Evolutionary conservation across 2,329 filamentous ascomycete species (phyloP), one percentile per base, ranked within the genome.

Genomic region (Fusarium sp.): DNA sequence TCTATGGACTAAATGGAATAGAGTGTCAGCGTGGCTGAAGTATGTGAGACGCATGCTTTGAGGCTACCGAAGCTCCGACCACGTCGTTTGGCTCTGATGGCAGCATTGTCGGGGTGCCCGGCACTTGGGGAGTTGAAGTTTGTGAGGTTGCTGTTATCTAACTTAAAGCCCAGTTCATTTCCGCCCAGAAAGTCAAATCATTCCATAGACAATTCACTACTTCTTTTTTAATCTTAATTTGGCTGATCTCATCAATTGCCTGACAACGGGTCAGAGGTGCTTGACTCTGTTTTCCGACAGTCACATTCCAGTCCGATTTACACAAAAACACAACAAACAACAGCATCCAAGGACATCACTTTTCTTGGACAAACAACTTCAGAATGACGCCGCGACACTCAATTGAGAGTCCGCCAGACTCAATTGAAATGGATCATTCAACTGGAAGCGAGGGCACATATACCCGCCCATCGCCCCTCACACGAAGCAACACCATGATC

Each of bases 401-500:
- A 17, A 50, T 22, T 10, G 64, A 68, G 30, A 68, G 64, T 32
- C 20, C 52, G 1, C 30, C 56, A 15, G 38, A 28, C 38, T 68
- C 57, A 28, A 28, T 57, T 22, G 26, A 39, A 22, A 50, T 58
- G 64, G 42, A 38, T 8, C 50, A 39, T 38, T 39, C 64, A 59
- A 66, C 44, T 1, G 36, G n/a, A 0, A 47, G 65, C n/a, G 55
- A 62, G 13, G 57, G 66, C 38, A 69, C 65, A 36, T 51, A 42
- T 4, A 20, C 10, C 28, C 48, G 42, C 8, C 50, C 66, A 3
- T 51, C 57, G 10, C 48, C 63, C n/a, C 38, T 69, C 15, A 45
- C 32, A 26, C 48, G 22, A 36, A 62, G 36, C 20, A 63, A 44
- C 15, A 69, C 66, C 11, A 64, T 69, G 57, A 69, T 68, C 6